Base-by-base conservation (phyloP, 2,329 filamentous ascomycete species). In the Fusarium miscanthi region DNA sequence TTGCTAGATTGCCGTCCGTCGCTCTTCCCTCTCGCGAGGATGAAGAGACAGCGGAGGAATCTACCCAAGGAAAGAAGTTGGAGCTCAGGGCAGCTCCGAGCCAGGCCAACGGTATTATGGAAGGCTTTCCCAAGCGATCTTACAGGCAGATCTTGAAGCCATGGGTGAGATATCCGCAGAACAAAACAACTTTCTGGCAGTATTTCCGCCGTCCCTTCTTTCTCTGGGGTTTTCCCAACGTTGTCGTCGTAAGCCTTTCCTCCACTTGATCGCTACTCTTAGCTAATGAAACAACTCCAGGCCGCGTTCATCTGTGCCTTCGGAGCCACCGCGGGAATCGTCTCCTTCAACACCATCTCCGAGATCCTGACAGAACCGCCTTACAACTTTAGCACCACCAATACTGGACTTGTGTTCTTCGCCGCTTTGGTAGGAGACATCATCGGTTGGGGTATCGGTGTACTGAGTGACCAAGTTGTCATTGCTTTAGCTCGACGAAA, bases 1-100 rank as follows among this genome's bases (percentile, higher is more conserved):
- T 52, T 4, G 13, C 19, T 4, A 17, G 13, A 3, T 6, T 2
- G 2, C 33, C 12, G 5, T 6, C 49, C 0, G 1, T 6, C 2
- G 8, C 23, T 21, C 9, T 25, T 8, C 19, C 49, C 0, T 3
- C 0, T 3, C 23, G n/a, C 3, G n/a, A 38, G 4, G 23, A 38
- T 17, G 49, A 52, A 38, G 33, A 52, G 3, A 12, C 7, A 37
- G 19, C 9, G 2, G 23, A 37, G 33, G n/a, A 52, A 16, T 16
- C 3, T 8, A 27, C 19, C 2, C 13, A 0, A 2, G 19, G 5
- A 7, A 38, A 38, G 9, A 52, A 12, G 13, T 9, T 38, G 4
- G 49, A 27, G 1, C 19, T 52, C 17, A 27, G 23, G 4, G 7
- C 31, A 3, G 13, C 38, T 4, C 0, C 9, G 2, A 52, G 49